phyloP scores from a whole-genome alignment of 2,329 filamentous ascomycete species.

The Fusarium neocosmosporiellum region DNA sequence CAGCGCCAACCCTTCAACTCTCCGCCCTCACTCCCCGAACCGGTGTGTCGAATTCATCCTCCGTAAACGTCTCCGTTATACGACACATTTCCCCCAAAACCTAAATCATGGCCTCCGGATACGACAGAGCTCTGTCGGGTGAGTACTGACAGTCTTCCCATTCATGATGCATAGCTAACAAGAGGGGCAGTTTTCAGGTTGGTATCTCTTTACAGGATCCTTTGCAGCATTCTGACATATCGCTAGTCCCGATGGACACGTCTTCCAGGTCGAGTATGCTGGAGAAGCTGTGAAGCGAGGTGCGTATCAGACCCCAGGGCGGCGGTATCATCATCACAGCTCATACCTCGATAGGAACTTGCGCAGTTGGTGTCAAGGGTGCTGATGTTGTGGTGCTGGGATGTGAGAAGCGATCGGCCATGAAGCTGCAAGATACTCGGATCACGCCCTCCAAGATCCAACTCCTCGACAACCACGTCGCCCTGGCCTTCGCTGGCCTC shows the following conservation, averaged over 20 bases:
- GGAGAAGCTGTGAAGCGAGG: conserved; percentile 99
- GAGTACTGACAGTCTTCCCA: conserved; percentile 55
- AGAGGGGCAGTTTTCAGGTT: conserved; percentile 82
- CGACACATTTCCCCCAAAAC: neutral
- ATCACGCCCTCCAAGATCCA: conserved; percentile 99
- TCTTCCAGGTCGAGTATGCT: conserved; percentile 99
- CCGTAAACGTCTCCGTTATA: neutral
- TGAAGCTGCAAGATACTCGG: conserved; percentile 99
- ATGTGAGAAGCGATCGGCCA: conserved; percentile 98
- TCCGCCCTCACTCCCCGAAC: conserved; percentile 21
- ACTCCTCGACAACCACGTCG: conserved; percentile 94
- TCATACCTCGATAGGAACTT: conserved; percentile 75
- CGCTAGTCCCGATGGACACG: conserved; percentile 93
- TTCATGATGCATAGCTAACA: conserved; percentile 58
- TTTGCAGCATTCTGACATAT: conserved; percentile 55
- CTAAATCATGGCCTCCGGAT: conserved; percentile 83
- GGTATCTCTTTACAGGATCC: conserved; percentile 33
- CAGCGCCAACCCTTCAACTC: conserved; percentile 27
- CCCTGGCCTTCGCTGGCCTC: conserved; percentile 94
- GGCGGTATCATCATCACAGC: conserved; percentile 13
- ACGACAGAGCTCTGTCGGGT: conserved; percentile 99
- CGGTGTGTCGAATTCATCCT: conserved; percentile 1
- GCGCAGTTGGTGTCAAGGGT: conserved; percentile 97
- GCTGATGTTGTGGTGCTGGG: conserved; percentile 93
- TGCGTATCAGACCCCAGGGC: conserved; percentile 53